phyloP scores from a whole-genome alignment of 129 eudicot species.

The Ambrosia trifida region DNA sequence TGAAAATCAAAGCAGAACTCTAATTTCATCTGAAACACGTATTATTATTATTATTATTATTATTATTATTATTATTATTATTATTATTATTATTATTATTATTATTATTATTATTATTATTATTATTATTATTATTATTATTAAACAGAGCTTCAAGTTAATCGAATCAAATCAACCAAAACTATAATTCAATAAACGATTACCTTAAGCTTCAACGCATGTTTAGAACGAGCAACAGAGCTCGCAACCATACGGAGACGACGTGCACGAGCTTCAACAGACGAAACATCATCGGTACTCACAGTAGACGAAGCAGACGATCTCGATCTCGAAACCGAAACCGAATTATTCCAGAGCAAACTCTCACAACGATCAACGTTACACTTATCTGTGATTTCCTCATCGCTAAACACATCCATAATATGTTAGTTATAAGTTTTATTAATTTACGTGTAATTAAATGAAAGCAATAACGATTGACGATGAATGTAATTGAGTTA shows the following conservation, averaged over 20 bases:
- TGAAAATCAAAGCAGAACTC: conserved; percentile 2
- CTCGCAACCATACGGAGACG: conserved; percentile 25
- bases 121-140: neutral
- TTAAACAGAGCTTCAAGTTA: conserved; percentile 11
- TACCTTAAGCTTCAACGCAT: conserved; percentile 44
- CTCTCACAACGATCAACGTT: conserved; percentile 26
- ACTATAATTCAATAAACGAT: neutral
- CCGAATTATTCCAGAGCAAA: conserved; percentile 29
- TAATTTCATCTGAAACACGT: neutral
- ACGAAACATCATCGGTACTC: conserved; percentile 43
- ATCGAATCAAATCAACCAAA: conserved; percentile 20
- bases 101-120: too few species aligned
- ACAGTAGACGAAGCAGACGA: conserved; percentile 42
- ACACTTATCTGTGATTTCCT: conserved; percentile 16
- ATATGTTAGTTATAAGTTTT: too few species aligned
- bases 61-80: too few species aligned
- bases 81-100: too few species aligned
- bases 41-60: too few species aligned
- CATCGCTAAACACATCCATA: conserved; percentile 24
- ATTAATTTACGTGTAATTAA: neutral
- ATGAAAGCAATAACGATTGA: neutral
- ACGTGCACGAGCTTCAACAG: conserved; percentile 26
- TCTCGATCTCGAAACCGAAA: conserved; percentile 39
- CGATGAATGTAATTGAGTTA: conserved; percentile 12
- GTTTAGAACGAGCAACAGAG: conserved; percentile 37